Evolutionary conservation across 148 eudicot species (phyloP).

Genomic region (Gaultheria prostrata): DNA sequence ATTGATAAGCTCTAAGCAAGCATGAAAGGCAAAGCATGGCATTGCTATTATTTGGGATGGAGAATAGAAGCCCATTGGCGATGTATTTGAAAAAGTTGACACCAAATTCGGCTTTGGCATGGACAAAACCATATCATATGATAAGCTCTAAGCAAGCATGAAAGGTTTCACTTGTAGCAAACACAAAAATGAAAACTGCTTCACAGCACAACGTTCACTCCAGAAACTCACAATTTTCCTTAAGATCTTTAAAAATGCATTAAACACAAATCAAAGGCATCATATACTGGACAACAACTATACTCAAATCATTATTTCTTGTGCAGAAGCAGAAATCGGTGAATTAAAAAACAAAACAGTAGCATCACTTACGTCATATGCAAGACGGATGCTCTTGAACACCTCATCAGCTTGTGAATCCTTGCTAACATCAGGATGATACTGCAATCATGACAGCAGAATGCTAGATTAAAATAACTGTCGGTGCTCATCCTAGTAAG

Average conservation of each 20-base stretch:
- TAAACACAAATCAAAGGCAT: not conserved
- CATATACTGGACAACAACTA: not conserved
- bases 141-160: not conserved
- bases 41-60: not conserved
- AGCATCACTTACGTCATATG: slow-evolving; percentile 66
- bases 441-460: slow-evolving; percentile 40
- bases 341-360: slow-evolving; percentile 16
- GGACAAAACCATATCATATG: not conserved
- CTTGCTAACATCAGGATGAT: slow-evolving; percentile 96
- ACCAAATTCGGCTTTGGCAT: not conserved
- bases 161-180: slow-evolving; percentile 5
- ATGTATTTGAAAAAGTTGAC: not conserved
- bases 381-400: slow-evolving; percentile 73
- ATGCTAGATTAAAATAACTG: slow-evolving; percentile 13
- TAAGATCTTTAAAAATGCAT: too few relatives aligned
- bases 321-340: not conserved
- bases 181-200: not conserved
- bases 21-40: too few relatives aligned
- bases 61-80: not conserved
- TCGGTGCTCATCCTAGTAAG: slow-evolving; percentile 3
- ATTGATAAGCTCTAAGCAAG: not conserved
- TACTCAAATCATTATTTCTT: not conserved
- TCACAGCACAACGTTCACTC: not conserved
- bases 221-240: slow-evolving; percentile 1
- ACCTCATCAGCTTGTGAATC: slow-evolving; percentile 60